These are phyloP conservation scores for Alternaria gansuensis DNA, from an alignment of 2,329 filamentous ascomycete genomes.

Conservation along the genomic window DNA sequence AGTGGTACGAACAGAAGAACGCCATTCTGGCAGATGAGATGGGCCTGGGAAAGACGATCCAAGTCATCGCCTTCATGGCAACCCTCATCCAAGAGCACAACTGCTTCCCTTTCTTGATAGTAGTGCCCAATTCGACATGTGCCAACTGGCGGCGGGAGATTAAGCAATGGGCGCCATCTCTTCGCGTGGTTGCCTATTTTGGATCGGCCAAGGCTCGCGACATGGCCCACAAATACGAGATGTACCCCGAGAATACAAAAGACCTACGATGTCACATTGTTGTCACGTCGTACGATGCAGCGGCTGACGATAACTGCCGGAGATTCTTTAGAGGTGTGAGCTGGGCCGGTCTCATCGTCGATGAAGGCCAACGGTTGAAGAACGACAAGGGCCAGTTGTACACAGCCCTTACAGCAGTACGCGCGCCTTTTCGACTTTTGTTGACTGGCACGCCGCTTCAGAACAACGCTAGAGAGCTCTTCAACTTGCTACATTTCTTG, in stretches of 20 bases:
- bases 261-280: constrained; percentile 89
- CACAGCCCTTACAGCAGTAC: constrained; percentile 73
- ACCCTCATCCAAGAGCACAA: constrained; percentile 68
- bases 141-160: constrained; percentile 98
- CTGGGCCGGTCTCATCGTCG: constrained; percentile 90
- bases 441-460: constrained; percentile 91
- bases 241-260: constrained; percentile 73
- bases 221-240: constrained; percentile 80
- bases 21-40: constrained; percentile 96
- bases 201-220: constrained; percentile 78
- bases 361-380: constrained; percentile 95
- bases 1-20: constrained; percentile 83
- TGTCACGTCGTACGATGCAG: constrained; percentile 93
- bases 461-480: constrained; percentile 93
- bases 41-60: constrained; percentile 97
- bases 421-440: constrained; percentile 82
- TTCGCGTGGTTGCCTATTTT: constrained; percentile 93
- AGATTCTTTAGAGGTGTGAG: constrained; percentile 73
- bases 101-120: constrained; percentile 91
- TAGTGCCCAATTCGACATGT: constrained; percentile 94
- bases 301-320: constrained; percentile 74
- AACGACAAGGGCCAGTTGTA: constrained; percentile 90
- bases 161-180: constrained; percentile 86
- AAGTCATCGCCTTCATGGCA: constrained; percentile 84
- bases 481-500: constrained; percentile 95